These are phyloP conservation scores for Fomitopsis pinicola DNA, from an alignment of 1,284 basidiomycete species.

Conservation along the genomic window DNA sequence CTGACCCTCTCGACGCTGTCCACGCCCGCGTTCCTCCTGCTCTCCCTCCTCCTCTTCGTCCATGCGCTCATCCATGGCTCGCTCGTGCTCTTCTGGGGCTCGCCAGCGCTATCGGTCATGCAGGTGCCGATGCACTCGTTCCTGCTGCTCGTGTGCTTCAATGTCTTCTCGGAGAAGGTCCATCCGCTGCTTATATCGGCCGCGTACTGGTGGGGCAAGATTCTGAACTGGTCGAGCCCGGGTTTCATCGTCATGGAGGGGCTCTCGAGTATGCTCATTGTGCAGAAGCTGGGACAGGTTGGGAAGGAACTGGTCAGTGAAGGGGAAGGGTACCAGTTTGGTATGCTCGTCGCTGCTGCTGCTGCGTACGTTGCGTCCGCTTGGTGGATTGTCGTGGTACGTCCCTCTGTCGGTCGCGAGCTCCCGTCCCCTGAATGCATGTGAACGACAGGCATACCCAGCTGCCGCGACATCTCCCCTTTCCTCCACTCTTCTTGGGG, in stretches of 20 bases:
- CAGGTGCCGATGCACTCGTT: slow-evolving; percentile 81
- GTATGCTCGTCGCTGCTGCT: slow-evolving; percentile 67
- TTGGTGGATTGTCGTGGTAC: slow-evolving; percentile 75
- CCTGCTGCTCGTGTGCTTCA: slow-evolving; percentile 77
- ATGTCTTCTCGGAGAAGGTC: slow-evolving; percentile 64
- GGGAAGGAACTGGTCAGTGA: slow-evolving; percentile 66
- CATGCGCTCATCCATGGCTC: slow-evolving; percentile 77
- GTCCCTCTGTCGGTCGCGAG: slow-evolving; percentile 25
- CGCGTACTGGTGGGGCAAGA: slow-evolving; percentile 67
- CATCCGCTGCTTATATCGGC: slow-evolving; percentile 53
- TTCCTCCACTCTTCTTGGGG: slow-evolving; percentile 82
- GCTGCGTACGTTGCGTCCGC: slow-evolving; percentile 73
- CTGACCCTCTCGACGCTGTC: slow-evolving; percentile 78
- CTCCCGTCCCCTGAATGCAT: slow-evolving; percentile 14
- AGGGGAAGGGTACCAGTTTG: slow-evolving; percentile 72
- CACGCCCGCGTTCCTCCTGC: slow-evolving; percentile 72
- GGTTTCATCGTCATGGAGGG: slow-evolving; percentile 81
- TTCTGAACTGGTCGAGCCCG: slow-evolving; percentile 69
- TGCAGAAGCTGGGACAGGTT: slow-evolving; percentile 74
- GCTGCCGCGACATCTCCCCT: slow-evolving; percentile 76
- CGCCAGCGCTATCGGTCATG: slow-evolving; percentile 62
- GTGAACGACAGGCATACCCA: slow-evolving; percentile 57
- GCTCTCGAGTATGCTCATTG: slow-evolving; percentile 76
- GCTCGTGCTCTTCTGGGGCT: slow-evolving; percentile 62
- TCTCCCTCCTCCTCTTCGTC: slow-evolving; percentile 72